These are phyloP conservation scores for Castanopsis chinensis DNA, from an alignment of 306 rosid species.

Conservation along the genomic window DNA sequence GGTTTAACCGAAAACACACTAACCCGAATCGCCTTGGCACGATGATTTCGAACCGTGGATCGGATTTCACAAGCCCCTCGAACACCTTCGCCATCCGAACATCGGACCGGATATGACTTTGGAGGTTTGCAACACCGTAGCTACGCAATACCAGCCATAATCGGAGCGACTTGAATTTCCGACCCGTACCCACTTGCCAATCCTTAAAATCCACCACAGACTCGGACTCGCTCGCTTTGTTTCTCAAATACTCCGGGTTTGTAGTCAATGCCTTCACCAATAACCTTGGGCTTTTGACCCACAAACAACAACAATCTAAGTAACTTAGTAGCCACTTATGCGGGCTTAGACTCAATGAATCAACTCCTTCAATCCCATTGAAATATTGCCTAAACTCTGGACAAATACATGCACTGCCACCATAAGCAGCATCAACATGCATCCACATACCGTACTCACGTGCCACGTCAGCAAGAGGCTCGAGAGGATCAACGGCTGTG, in stretches of 20 bases:
- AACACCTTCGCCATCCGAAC: conserved; percentile 48
- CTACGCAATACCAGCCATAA: conserved; percentile 51
- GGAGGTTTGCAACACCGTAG: conserved; percentile 52
- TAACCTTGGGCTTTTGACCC: conserved; percentile 43
- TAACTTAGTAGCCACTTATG: conserved; percentile 63
- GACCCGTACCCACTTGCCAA: conserved; percentile 56
- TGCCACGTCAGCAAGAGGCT: conserved; percentile 42
- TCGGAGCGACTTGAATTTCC: conserved; percentile 48
- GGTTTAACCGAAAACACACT: conserved; percentile 56
- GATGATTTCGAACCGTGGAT: conserved; percentile 46
- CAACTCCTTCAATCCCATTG: conserved; percentile 41
- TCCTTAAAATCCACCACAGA: conserved; percentile 60
- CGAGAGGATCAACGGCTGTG: conserved; percentile 48
- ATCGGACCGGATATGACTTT: conserved; percentile 44
- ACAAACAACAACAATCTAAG: conserved; percentile 51
- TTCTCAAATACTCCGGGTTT: conserved; percentile 43
- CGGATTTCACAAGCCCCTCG: conserved; percentile 45
- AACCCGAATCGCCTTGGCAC: conserved; percentile 38
- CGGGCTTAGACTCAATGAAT: conserved; percentile 56
- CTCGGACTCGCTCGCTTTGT: conserved; percentile 43
- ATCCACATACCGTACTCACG: conserved; percentile 43
- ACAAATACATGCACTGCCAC: conserved; percentile 54
- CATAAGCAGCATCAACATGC: conserved; percentile 74
- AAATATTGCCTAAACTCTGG: conserved; percentile 56
- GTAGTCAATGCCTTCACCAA: conserved; percentile 32